Percentiles rank a stretch among this genome's conserved stretches.
Evolutionary conservation across 140 eudicot species (phyloP).

Genomic region (Flaveria floridana): DNA sequence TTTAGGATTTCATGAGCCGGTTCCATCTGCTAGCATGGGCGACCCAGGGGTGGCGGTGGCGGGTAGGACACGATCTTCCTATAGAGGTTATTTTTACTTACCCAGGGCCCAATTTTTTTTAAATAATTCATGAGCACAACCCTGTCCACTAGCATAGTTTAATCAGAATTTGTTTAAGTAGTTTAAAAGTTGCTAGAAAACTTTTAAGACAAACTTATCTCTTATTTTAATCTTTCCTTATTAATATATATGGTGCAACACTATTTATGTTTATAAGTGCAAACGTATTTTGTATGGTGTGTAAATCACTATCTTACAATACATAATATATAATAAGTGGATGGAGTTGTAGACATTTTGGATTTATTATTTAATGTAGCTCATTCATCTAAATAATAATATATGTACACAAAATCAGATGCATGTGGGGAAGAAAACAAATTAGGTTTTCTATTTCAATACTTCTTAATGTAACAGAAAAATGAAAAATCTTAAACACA

Average conservation of each 20-base stretch:
- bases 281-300: neutral
- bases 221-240: neutral
- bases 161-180: too few relatives aligned
- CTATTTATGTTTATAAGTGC: neutral
- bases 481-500: neutral
- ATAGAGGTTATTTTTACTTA: too few relatives aligned
- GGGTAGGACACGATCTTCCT: too few relatives aligned
- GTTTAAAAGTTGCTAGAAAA: neutral
- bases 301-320: neutral
- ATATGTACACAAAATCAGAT: neutral
- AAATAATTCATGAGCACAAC: too few relatives aligned
- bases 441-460: neutral
- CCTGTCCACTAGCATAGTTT: too few relatives aligned
- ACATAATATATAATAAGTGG: neutral
- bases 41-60: too few relatives aligned
- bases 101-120: too few relatives aligned
- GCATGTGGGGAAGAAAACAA: conserved; percentile 5
- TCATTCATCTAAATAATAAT: too few relatives aligned
- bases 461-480: conserved; percentile 8
- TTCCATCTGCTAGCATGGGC: too few relatives aligned
- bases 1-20: too few relatives aligned
- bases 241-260: neutral
- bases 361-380: neutral
- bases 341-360: neutral
- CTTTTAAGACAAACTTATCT: too few relatives aligned